Percentiles rank a stretch among this genome's conserved stretches.
phyloP scores from a whole-genome alignment of 768 basidiomycete genomes.

The Tylopilus sp. region DNA sequence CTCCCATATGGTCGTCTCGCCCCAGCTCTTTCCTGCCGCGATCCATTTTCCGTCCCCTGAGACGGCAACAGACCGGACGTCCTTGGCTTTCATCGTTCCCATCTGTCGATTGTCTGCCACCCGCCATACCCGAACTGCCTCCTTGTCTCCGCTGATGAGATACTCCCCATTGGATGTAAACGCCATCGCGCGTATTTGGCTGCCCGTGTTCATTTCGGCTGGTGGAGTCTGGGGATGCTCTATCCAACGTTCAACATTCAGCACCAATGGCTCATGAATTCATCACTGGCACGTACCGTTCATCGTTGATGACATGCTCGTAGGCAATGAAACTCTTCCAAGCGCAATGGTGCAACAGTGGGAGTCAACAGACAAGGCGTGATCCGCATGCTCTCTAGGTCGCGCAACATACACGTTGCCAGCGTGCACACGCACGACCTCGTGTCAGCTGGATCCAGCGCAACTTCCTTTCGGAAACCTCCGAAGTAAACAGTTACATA shows the following conservation, averaged over 20 bases:
- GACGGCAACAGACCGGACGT: neutral
- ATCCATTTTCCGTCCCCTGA: neutral
- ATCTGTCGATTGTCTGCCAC: neutral
- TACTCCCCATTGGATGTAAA: neutral
- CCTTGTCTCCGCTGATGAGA: neutral
- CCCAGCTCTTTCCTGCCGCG: neutral
- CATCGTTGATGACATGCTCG: too few relatives aligned
- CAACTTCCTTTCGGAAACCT: neutral
- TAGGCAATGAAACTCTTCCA: neutral
- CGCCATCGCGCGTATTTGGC: neutral
- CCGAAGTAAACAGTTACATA: too few relatives aligned
- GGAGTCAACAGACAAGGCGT: neutral
- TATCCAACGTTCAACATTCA: too few relatives aligned
- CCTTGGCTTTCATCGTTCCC: neutral
- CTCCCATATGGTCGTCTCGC: neutral
- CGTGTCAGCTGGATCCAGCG: too few relatives aligned
- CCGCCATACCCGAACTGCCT: neutral
- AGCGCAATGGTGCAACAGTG: neutral
- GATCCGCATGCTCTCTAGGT: neutral
- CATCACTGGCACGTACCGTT: conserved; percentile 1
- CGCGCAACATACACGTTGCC: neutral
- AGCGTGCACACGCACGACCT: too few relatives aligned
- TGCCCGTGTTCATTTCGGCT: neutral
- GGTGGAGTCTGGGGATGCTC: too few relatives aligned
- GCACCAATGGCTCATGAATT: too few relatives aligned